phyloP scores from a whole-genome alignment of 1,284 basidiomycete genomes.

The Melampsora abietis-canadensis region DNA sequence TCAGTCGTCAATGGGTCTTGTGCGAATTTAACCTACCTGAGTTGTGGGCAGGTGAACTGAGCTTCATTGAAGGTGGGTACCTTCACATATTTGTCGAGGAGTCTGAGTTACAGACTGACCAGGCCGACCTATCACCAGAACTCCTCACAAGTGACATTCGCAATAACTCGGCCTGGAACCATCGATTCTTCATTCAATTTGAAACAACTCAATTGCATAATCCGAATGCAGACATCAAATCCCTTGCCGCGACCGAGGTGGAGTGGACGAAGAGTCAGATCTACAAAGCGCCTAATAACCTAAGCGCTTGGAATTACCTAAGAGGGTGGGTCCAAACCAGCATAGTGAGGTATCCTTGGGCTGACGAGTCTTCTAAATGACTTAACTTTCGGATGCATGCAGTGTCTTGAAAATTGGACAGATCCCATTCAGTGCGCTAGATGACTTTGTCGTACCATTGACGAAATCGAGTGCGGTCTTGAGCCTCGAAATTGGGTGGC shows the following conservation, averaged over 20 bases:
- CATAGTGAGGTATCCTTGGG: background rate
- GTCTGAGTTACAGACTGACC: background rate
- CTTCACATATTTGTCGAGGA: conserved; percentile 12
- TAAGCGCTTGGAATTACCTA: conserved; percentile 90
- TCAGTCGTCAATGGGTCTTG: conserved; percentile 73
- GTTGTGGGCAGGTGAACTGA: conserved; percentile 39
- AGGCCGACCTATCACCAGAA: conserved; percentile 55
- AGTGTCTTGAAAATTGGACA: conserved; percentile 63
- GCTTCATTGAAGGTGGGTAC: conserved; percentile 21
- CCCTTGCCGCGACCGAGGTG: conserved; percentile 12
- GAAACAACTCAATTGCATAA: conserved; percentile 46
- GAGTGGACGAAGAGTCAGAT: conserved; percentile 67
- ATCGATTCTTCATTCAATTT: conserved; percentile 90
- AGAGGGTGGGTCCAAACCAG: conserved; percentile 59
- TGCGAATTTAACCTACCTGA: conserved; percentile 63
- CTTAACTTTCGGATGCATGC: background rate
- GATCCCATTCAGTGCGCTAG: conserved; percentile 61
- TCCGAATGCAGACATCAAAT: conserved; percentile 5
- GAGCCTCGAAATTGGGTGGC: conserved; percentile 51
- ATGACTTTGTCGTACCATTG: conserved; percentile 62
- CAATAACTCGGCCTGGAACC: conserved; percentile 98
- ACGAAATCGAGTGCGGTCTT: conserved; percentile 47
- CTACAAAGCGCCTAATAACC: conserved; percentile 81
- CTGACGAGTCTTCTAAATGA: background rate
- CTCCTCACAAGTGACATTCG: conserved; percentile 75